These are phyloP conservation scores for Candida mattraensis DNA, from an alignment of 805 yeast genomes.

Conservation along the genomic window DNA sequence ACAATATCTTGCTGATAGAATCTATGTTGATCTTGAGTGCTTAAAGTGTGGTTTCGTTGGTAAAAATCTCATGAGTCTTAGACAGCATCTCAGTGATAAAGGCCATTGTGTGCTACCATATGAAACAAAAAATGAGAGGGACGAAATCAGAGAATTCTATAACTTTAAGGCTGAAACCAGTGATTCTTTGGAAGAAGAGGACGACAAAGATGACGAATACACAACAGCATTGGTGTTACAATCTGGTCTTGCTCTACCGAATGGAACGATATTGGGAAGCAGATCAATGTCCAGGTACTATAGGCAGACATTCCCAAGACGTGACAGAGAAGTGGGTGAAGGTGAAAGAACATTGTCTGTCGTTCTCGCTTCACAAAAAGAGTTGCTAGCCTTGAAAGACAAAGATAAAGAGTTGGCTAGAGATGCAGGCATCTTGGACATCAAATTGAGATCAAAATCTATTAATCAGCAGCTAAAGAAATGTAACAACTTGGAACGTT, in stretches of 20 bases:
- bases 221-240: conserved; percentile 32
- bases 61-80: conserved; percentile 71
- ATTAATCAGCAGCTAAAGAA: conserved; percentile 54
- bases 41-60: conserved; percentile 82
- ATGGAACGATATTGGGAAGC: conserved; percentile 79
- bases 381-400: conserved; percentile 9
- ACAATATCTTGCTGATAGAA: conserved; percentile 67
- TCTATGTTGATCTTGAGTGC: conserved; percentile 79
- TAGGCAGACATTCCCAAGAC: conserved; percentile 53
- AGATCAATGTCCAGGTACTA: conserved; percentile 66
- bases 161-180: conserved; percentile 57
- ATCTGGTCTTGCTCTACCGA: conserved; percentile 67
- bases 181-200: conserved; percentile 16
- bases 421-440: conserved; percentile 31
- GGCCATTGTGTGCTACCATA: conserved; percentile 89
- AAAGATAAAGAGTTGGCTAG: conserved; percentile 34
- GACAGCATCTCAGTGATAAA: conserved; percentile 82
- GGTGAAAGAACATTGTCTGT: conserved; percentile 55
- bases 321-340: conserved; percentile 48
- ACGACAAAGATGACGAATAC: conserved; percentile 25
- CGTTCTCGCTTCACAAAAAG: conserved; percentile 19
- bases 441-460: conserved; percentile 29
- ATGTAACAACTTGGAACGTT: conserved; percentile 76
- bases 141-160: conserved; percentile 69
- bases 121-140: conserved; percentile 73